A percentile compares a stretch with the other conserved stretches of the same genome.
phyloP scores from a whole-genome alignment of 345 rosid genomes.

The Crucihimalaya himalaica region DNA sequence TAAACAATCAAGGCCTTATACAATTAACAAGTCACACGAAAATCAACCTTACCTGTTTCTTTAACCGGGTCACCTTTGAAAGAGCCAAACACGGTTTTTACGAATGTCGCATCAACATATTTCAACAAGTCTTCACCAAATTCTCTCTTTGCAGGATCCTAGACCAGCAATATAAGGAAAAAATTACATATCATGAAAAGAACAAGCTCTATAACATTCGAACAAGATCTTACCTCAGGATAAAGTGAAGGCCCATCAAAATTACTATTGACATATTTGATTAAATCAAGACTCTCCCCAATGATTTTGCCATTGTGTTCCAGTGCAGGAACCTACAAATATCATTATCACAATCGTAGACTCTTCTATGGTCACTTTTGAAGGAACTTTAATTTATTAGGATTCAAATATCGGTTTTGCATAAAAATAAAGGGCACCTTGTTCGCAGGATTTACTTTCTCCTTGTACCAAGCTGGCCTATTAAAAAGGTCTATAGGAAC shows the following conservation, averaged over 20 bases:
- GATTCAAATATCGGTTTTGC: background rate
- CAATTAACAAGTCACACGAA: background rate
- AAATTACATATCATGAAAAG: conserved; percentile 1
- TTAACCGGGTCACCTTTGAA: conserved; percentile 60
- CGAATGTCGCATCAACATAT: conserved; percentile 51
- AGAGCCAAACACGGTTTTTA: conserved; percentile 43
- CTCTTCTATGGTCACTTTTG: background rate
- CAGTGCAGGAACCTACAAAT: conserved; percentile 73
- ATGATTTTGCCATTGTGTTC: conserved; percentile 74
- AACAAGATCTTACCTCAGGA: conserved; percentile 55
- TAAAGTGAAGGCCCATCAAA: conserved; percentile 81
- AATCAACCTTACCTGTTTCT: conserved; percentile 45
- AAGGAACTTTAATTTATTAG: background rate
- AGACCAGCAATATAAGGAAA: background rate
- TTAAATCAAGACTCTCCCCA: conserved; percentile 82
- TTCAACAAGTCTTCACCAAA: conserved; percentile 69
- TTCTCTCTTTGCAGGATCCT: conserved; percentile 74
- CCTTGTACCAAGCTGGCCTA: conserved; percentile 86
- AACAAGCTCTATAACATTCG: conserved; percentile 1
- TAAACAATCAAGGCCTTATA: background rate
- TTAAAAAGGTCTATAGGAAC: conserved; percentile 66
- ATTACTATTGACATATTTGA: conserved; percentile 69
- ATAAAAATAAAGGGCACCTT: conserved; percentile 48
- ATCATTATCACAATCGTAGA: background rate
- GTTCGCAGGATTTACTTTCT: conserved; percentile 75